Percentiles rank a stretch among this genome's conserved stretches.
These are phyloP conservation scores for Hylodesmum podocarpum DNA, from an alignment of 306 rosid species.

Conservation along the genomic window DNA sequence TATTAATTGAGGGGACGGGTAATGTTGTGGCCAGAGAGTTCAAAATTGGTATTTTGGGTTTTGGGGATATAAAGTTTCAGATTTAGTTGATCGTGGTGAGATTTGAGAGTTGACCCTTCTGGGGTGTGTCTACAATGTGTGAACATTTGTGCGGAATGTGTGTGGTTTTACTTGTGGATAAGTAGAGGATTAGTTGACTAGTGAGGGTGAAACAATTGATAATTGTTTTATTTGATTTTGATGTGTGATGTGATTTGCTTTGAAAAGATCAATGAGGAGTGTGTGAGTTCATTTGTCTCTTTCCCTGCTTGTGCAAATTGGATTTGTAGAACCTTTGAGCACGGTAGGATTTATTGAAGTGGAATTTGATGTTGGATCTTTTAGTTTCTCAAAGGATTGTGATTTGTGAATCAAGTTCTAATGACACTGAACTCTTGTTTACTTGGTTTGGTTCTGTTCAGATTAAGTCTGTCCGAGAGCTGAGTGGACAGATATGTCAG, in stretches of 20 bases:
- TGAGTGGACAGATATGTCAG: conserved; percentile 85
- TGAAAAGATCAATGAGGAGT: not conserved
- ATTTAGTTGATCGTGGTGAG: conserved; percentile 21
- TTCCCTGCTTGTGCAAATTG: conserved; percentile 8
- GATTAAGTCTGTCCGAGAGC: conserved; percentile 75
- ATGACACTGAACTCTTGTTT: not conserved
- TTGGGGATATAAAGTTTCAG: not conserved
- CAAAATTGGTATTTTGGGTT: not conserved
- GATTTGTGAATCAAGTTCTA: conserved; percentile 12
- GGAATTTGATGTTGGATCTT: not conserved
- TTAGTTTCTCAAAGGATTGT: not conserved
- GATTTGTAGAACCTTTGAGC: not conserved
- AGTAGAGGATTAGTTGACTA: not conserved
- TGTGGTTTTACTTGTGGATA: not conserved
- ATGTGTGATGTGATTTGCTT: conserved; percentile 19
- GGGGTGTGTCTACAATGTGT: conserved; percentile 12
- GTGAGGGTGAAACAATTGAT: conserved; percentile 14
- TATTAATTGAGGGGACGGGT: not conserved
- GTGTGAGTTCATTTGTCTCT: conserved; percentile 20
- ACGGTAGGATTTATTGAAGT: not conserved
- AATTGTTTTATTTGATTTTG: conserved; percentile 24
- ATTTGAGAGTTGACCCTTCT: conserved; percentile 24
- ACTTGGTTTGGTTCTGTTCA: conserved; percentile 34
- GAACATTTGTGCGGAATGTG: not conserved
- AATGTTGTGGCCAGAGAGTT: not conserved